Percentiles rank a stretch among this genome's conserved stretches.
phyloP scores from a whole-genome alignment of 1,284 basidiomycete genomes.

The Malassezia slooffiae region DNA sequence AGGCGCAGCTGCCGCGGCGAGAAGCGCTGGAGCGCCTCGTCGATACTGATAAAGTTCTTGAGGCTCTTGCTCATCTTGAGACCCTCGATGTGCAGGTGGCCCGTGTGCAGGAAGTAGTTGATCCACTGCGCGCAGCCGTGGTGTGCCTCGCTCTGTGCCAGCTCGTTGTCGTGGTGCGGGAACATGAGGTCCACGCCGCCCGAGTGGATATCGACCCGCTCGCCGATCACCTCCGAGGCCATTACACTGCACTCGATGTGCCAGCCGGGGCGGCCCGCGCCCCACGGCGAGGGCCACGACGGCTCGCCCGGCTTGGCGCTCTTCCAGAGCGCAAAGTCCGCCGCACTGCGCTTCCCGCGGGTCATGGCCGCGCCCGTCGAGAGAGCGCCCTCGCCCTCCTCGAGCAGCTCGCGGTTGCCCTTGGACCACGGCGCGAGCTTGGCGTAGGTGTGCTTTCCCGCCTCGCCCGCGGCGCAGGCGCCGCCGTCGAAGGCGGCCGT shows the following conservation, averaged over 20 bases:
- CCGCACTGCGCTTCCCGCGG: conserved; percentile 54
- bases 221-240: conserved; percentile 83
- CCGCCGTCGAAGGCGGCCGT: conserved; percentile 71
- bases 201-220: conserved; percentile 93
- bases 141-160: conserved; percentile 85
- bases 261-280: conserved; percentile 92
- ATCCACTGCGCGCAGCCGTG: conserved; percentile 90
- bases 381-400: conserved; percentile 80
- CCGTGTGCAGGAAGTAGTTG: conserved; percentile 97
- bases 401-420: conserved; percentile 76
- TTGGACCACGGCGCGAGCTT: conserved; percentile 92
- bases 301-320: conserved; percentile 95
- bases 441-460: conserved; percentile 61
- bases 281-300: conserved; percentile 93
- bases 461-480: conserved; percentile 23
- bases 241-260: conserved; percentile 99
- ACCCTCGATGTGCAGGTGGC: conserved; percentile 95
- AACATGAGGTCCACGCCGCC: conserved; percentile 94
- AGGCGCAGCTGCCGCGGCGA: conserved; percentile 83
- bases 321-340: conserved; percentile 98
- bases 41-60: conserved; percentile 98
- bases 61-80: conserved; percentile 99
- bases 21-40: conserved; percentile 80
- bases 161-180: conserved; percentile 98
- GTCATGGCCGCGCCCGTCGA: conserved; percentile 47